Evolutionary conservation across 2,329 filamentous ascomycete genomes (phyloP).

Genomic region (Hypomyces perniciosus): DNA sequence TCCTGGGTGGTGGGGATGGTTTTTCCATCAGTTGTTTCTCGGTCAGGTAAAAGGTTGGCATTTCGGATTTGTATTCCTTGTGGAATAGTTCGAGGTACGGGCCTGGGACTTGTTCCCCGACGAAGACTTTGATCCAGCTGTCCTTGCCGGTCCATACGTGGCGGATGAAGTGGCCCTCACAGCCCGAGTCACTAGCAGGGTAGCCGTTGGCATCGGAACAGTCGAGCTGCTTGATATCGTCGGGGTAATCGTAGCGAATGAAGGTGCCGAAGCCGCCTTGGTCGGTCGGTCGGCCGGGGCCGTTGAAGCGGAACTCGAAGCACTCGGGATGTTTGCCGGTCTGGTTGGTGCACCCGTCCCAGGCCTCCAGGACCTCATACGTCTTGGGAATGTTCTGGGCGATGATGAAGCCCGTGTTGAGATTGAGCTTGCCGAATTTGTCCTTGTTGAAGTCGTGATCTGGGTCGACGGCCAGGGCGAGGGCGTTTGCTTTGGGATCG

Average conservation of each 20-base stretch:
- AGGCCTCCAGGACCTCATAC: constrained; percentile 43
- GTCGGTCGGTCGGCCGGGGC: constrained; percentile 33
- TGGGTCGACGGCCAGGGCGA: constrained; percentile 38
- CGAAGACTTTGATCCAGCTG: constrained; percentile 33
- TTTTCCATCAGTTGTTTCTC: constrained; percentile 29
- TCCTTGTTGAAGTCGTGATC: constrained; percentile 33
- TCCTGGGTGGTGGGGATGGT: not conserved
- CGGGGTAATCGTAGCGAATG: constrained; percentile 36
- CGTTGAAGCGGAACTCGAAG: constrained; percentile 31
- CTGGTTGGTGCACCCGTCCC: constrained; percentile 38
- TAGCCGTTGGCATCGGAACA: constrained; percentile 41
- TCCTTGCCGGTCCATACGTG: constrained; percentile 40
- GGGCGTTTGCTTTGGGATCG: constrained; percentile 32
- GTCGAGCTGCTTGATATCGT: constrained; percentile 35
- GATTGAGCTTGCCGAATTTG: constrained; percentile 34
- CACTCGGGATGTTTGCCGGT: constrained; percentile 33
- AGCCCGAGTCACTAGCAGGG: constrained; percentile 32
- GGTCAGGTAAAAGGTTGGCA: constrained; percentile 29
- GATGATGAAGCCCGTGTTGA: constrained; percentile 50
- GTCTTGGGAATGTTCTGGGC: constrained; percentile 45
- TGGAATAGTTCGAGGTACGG: constrained; percentile 31
- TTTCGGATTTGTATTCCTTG: constrained; percentile 29
- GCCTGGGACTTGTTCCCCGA: constrained; percentile 33
- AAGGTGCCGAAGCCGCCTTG: constrained; percentile 40
- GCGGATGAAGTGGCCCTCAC: constrained; percentile 36